A percentile compares a stretch with the other conserved stretches of the same genome.
Evolutionary conservation across 805 yeast species (phyloP).

Genomic region (Candida maris): DNA sequence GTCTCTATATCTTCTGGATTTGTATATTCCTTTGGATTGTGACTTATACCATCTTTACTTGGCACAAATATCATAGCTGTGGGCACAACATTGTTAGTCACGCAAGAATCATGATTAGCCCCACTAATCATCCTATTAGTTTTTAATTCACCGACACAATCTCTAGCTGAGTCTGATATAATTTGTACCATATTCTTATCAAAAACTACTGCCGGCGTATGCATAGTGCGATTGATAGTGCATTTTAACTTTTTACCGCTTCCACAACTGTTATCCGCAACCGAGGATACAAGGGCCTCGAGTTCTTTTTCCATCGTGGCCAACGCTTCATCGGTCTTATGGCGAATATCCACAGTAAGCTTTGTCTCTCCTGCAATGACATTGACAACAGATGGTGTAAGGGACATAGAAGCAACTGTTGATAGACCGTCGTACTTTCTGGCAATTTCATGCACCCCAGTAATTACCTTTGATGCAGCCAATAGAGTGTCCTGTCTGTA

Average conservation of each 20-base stretch:
- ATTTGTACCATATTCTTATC: slow-evolving; percentile 47
- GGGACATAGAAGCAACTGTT: slow-evolving; percentile 54
- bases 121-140: slow-evolving; percentile 55
- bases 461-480: slow-evolving; percentile 55
- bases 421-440: slow-evolving; percentile 48
- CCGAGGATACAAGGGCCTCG: slow-evolving; percentile 18
- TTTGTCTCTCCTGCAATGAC: slow-evolving; percentile 62
- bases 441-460: slow-evolving; percentile 54
- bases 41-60: slow-evolving; percentile 61
- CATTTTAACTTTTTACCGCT: slow-evolving; percentile 40
- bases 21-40: slow-evolving; percentile 63
- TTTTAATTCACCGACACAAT: slow-evolving; percentile 42
- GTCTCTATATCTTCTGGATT: slow-evolving; percentile 60
- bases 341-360: slow-evolving; percentile 61
- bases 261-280: slow-evolving; percentile 25
- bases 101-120: slow-evolving; percentile 73
- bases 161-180: slow-evolving; percentile 50
- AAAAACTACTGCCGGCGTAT: slow-evolving; percentile 57
- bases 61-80: slow-evolving; percentile 77
- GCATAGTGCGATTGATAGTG: slow-evolving; percentile 30
- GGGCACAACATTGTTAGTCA: slow-evolving; percentile 53
- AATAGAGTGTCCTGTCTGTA: slow-evolving; percentile 60
- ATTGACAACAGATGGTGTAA: slow-evolving; percentile 60
- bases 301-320: slow-evolving; percentile 36
- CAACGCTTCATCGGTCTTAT: slow-evolving; percentile 43